These are phyloP conservation scores for Ogataea siamensis DNA, from an alignment of 805 yeast genomes.

Conservation along the genomic window DNA sequence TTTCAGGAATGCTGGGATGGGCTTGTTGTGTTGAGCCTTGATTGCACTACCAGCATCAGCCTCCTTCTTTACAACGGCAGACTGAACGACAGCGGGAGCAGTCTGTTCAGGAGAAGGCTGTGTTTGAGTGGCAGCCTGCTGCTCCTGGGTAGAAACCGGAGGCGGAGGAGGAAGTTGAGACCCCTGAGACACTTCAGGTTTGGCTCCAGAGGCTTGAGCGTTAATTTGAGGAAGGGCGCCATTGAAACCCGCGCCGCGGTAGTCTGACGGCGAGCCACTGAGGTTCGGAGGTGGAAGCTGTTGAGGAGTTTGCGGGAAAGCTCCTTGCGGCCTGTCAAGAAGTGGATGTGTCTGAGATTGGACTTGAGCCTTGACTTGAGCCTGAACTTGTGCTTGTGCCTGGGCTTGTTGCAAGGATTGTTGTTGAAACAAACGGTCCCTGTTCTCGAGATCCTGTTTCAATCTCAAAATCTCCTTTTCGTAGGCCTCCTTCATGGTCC, in stretches of 20 bases:
- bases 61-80: conserved; percentile 22
- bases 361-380: conserved; percentile 25
- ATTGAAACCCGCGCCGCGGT: conserved; percentile 21
- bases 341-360: conserved; percentile 22
- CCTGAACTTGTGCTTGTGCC: conserved; percentile 33
- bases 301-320: conserved; percentile 31
- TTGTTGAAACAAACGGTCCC: conserved; percentile 59
- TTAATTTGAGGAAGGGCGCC: conserved; percentile 26
- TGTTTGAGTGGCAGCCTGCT: conserved; percentile 19
- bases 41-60: conserved; percentile 37
- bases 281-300: conserved; percentile 38
- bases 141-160: conserved; percentile 22
- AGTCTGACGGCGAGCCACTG: conserved; percentile 27
- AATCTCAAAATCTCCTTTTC: conserved; percentile 88
- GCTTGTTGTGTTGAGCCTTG: conserved; percentile 59
- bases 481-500: conserved; percentile 92
- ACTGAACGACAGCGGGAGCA: conserved; percentile 30
- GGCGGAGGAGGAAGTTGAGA: conserved; percentile 29
- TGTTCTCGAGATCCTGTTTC: conserved; percentile 79
- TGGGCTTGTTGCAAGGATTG: conserved; percentile 39
- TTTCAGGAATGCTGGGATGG: conserved; percentile 74
- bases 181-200: conserved; percentile 31
- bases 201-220: conserved; percentile 27
- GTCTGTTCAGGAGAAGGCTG: conserved; percentile 26
- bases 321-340: conserved; percentile 19